A percentile compares a stretch with the other conserved stretches of the same genome.
Evolutionary conservation across 2,329 filamentous ascomycete genomes (phyloP).

Genomic region (Rutstroemia sp.): DNA sequence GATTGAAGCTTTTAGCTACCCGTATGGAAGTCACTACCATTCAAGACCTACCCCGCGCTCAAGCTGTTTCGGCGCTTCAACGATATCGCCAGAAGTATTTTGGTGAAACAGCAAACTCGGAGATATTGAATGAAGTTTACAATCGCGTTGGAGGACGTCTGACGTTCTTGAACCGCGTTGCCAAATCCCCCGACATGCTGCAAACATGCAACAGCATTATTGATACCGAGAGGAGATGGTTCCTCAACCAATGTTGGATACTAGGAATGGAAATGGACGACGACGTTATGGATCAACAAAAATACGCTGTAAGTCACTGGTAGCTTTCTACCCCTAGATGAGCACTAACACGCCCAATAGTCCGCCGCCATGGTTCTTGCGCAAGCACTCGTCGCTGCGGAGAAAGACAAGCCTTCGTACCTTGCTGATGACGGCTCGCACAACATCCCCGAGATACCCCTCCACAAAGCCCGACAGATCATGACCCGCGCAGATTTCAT

Average conservation of each 20-base stretch:
- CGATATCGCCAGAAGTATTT: slow-evolving; percentile 79
- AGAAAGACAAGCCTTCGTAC: slow-evolving; percentile 35
- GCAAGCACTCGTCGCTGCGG: slow-evolving; percentile 79
- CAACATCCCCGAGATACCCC: slow-evolving; percentile 64
- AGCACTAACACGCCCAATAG: slow-evolving; percentile 32
- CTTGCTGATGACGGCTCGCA: slow-evolving; percentile 14
- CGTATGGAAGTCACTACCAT: slow-evolving; percentile 92
- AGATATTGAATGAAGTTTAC: slow-evolving; percentile 70
- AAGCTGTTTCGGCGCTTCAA: slow-evolving; percentile 68
- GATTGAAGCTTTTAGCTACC: slow-evolving; percentile 84
- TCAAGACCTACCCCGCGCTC: slow-evolving; percentile 69
- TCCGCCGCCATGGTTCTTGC: slow-evolving; percentile 92
- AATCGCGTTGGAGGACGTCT: slow-evolving; percentile 79
- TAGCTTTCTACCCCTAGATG: background rate
- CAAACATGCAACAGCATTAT: slow-evolving; percentile 67
- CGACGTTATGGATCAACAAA: slow-evolving; percentile 97
- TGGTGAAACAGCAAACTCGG: slow-evolving; percentile 46
- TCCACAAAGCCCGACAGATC: slow-evolving; percentile 79
- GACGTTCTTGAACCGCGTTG: slow-evolving; percentile 81
- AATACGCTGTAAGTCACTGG: slow-evolving; percentile 66
- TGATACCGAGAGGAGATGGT: slow-evolving; percentile 67
- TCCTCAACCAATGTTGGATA: slow-evolving; percentile 73
- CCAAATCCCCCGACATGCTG: slow-evolving; percentile 78
- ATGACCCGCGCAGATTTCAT: slow-evolving; percentile 98
- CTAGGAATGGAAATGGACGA: slow-evolving; percentile 78